These are phyloP conservation scores for Mimosa pudica DNA, from an alignment of 306 rosid genomes.

Conservation along the genomic window DNA sequence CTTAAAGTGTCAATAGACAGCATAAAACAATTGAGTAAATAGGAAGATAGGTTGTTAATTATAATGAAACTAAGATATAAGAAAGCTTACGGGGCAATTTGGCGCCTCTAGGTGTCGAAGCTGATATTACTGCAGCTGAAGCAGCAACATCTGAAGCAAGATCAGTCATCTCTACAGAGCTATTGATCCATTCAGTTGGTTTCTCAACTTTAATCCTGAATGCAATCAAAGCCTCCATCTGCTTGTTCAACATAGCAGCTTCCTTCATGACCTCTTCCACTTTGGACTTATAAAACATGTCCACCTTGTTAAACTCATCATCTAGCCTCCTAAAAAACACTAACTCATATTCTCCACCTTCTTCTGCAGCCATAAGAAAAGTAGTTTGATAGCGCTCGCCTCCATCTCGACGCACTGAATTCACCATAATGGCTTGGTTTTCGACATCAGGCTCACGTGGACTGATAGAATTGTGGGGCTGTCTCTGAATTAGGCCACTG, in stretches of 20 bases:
- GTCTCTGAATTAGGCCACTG: constrained; percentile 65
- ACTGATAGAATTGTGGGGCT: constrained; percentile 17
- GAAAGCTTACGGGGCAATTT: constrained; percentile 43
- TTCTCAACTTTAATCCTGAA: constrained; percentile 69
- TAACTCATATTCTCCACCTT: constrained; percentile 63
- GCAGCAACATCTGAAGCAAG: constrained; percentile 59
- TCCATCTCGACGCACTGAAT: constrained; percentile 37
- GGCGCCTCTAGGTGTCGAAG: constrained; percentile 50
- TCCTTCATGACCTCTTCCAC: constrained; percentile 67
- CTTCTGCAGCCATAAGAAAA: constrained; percentile 57
- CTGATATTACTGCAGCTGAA: constrained; percentile 51
- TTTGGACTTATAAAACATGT: constrained; percentile 48
- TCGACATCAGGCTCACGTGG: constrained; percentile 49
- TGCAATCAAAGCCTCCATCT: constrained; percentile 76
- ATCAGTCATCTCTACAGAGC: constrained; percentile 52
- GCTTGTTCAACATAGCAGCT: constrained; percentile 60
- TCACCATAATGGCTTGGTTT: constrained; percentile 59
- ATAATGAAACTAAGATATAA: background rate
- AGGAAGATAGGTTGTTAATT: background rate
- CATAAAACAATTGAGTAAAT: background rate
- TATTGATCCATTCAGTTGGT: constrained; percentile 39
- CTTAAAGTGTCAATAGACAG: background rate
- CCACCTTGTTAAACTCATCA: constrained; percentile 67
- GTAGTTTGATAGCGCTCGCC: constrained; percentile 47
- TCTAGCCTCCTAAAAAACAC: constrained; percentile 57